These are phyloP conservation scores for Paramecium pentaurelia DNA, from an alignment of 73 alveolate species.

Conservation along the genomic window DNA sequence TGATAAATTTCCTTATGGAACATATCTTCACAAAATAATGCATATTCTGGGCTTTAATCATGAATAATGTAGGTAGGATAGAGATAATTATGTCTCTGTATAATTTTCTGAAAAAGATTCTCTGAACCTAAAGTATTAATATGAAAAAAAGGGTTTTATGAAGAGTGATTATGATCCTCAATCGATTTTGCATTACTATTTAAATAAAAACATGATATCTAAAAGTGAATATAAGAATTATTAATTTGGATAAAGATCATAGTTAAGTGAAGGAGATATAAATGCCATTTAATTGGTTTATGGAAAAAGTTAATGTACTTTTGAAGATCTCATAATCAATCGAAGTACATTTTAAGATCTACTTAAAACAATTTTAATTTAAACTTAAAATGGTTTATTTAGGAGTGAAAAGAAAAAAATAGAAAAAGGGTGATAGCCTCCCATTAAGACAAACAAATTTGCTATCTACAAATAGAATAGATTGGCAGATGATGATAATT, in stretches of 20 bases:
- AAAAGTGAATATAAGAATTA: neutral
- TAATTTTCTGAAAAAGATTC: neutral
- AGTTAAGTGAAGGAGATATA: neutral
- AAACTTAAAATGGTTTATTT: too few relatives aligned
- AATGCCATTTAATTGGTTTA: neutral
- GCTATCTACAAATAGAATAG: too few relatives aligned
- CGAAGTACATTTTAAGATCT: too few relatives aligned
- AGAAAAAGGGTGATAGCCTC: too few relatives aligned
- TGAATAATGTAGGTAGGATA: slow-evolving; percentile 37
- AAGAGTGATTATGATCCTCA: slow-evolving; percentile 21
- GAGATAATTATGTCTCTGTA: neutral
- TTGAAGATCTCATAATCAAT: too few relatives aligned
- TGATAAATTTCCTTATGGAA: neutral
- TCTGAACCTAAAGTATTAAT: neutral
- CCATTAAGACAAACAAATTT: too few relatives aligned
- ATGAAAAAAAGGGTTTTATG: neutral
- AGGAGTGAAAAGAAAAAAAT: too few relatives aligned
- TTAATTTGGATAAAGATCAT: neutral
- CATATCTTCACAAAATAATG: slow-evolving; percentile 34
- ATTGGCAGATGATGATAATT: too few relatives aligned
- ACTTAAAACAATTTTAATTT: too few relatives aligned
- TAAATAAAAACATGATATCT: neutral
- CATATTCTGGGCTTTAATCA: slow-evolving; percentile 29
- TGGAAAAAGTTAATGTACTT: neutral
- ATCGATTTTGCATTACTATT: slow-evolving; percentile 25